Evolutionary conservation across 179 eudicot genomes (phyloP), one percentile per base, ranked within the genome.

Genomic region (Beta corolliflora): DNA sequence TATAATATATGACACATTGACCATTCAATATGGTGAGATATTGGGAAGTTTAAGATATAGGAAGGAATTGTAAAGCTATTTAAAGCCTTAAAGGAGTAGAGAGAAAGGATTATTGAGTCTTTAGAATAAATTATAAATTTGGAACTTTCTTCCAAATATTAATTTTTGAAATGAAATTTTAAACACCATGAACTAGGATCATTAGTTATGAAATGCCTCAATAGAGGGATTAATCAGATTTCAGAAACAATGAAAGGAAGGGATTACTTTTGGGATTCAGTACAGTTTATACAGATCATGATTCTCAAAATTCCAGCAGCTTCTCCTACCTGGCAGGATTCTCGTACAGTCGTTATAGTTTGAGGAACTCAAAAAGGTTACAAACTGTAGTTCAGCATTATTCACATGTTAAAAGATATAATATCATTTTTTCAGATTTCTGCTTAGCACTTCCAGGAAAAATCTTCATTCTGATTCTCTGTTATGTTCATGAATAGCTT

Each of bases 301-400:
- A 14, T 14, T 58, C 14, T 15, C 63, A 58, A 19, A 19, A 58
- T 58, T 13, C 3, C 41, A 36, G 41, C 41, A 36, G 41, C 41
- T 36, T 36, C 41, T 36, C 41, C 41, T 36, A 36, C 41, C 41
- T 36, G 41, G 41, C 63, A 14, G 52, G 52, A 16, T 68, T 3
- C 41, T 75, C 16, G 19, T 36, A 31, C 11, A 59, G 66, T 64
- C 65, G n/a, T 21, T 7, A 2, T 18, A 19, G 56, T 23, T 36
- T 36, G 21, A 75, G 72, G 60, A 70, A 18, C 48, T 53, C 63
- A 11, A 84, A 77, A 80, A 77, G n/a, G 44, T 68, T 25, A 56
- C 52, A 53, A 25, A 36, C 25, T 36, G 46, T 69, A 19, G 71
- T 18, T 58, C 65, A 45, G 61, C 54, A 50, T 65, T 23, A 13